Evolutionary conservation across 2,329 filamentous ascomycete genomes (phyloP).

Genomic region (Metarhizium humberi): DNA sequence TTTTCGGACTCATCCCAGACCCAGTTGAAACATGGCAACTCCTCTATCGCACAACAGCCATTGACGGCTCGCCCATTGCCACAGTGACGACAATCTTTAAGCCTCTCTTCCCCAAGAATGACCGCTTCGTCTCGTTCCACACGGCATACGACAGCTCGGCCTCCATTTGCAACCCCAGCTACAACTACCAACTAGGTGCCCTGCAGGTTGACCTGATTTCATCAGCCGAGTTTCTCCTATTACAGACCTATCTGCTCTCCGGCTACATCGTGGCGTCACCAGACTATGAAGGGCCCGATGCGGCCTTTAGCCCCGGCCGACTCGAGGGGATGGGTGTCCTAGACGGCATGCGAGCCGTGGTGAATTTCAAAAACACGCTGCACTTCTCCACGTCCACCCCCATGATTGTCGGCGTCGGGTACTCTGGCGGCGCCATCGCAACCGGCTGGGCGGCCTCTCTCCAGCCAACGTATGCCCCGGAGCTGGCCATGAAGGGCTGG

Average conservation of each 20-base stretch:
- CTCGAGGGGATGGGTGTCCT: constrained; percentile 31
- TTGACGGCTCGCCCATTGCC: constrained; percentile 21
- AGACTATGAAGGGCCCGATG: constrained; percentile 34
- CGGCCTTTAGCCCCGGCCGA: constrained; percentile 30
- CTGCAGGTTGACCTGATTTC: constrained; percentile 24
- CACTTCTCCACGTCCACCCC: constrained; percentile 18
- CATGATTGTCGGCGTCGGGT: constrained; percentile 33
- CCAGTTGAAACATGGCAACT: constrained; percentile 16
- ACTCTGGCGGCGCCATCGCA: constrained; percentile 15
- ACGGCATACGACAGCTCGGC: constrained; percentile 28
- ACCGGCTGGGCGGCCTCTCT: constrained; percentile 15
- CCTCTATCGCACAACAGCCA: constrained; percentile 29
- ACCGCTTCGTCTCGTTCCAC: constrained; percentile 30
- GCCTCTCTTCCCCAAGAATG: constrained; percentile 18
- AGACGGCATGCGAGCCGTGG: constrained; percentile 29
- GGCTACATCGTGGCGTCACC: constrained; percentile 39
- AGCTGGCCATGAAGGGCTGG: constrained; percentile 14
- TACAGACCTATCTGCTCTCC: constrained; percentile 20
- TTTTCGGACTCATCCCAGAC: not conserved
- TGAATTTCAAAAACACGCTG: constrained; percentile 13
- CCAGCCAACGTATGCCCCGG: constrained; percentile 15
- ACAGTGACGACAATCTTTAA: constrained; percentile 29
- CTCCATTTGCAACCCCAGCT: constrained; percentile 22
- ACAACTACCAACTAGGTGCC: constrained; percentile 11
- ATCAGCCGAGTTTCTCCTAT: constrained; percentile 12